A percentile compares a stretch with the other conserved stretches of the same genome.
phyloP scores from a whole-genome alignment of 345 rosid genomes.

The Anastatica hierochuntica region DNA sequence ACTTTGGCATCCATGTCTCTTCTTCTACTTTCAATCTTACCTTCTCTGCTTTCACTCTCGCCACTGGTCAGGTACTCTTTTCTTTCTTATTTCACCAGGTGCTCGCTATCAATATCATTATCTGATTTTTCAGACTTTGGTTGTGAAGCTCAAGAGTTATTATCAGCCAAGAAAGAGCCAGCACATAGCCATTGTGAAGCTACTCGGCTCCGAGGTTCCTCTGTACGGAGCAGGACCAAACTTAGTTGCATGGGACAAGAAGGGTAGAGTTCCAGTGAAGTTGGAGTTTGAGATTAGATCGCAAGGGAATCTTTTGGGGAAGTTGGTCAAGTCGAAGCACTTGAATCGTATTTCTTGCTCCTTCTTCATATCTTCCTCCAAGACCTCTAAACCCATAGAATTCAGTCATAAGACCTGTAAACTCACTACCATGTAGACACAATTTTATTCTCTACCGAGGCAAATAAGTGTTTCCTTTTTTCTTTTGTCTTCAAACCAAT shows the following conservation, averaged over 20 bases:
- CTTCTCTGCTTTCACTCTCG: slow-evolving; percentile 50
- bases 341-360: slow-evolving; percentile 42
- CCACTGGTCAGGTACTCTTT: slow-evolving; percentile 57
- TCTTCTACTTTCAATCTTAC: slow-evolving; percentile 49
- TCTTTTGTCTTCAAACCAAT: too few species aligned
- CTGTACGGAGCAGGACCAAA: slow-evolving; percentile 72
- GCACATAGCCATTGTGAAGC: slow-evolving; percentile 32
- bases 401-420: slow-evolving; percentile 33
- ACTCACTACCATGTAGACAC: slow-evolving; percentile 16
- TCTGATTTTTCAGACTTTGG: too few species aligned
- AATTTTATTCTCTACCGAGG: not conserved
- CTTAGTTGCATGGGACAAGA: slow-evolving; percentile 32
- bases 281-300: slow-evolving; percentile 52
- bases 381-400: slow-evolving; percentile 37
- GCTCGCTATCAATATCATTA: too few species aligned
- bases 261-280: slow-evolving; percentile 41
- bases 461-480: not conserved
- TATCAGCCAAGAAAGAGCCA: slow-evolving; percentile 74
- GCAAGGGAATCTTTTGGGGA: slow-evolving; percentile 69
- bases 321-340: slow-evolving; percentile 56
- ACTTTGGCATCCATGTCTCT: slow-evolving; percentile 78
- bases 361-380: slow-evolving; percentile 36
- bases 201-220: slow-evolving; percentile 51
- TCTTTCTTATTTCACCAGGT: too few species aligned
- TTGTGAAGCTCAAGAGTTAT: slow-evolving; percentile 50